Conservation (phyloP, 345 rosid genomes). For the Hirschfeldia incana region DNA sequence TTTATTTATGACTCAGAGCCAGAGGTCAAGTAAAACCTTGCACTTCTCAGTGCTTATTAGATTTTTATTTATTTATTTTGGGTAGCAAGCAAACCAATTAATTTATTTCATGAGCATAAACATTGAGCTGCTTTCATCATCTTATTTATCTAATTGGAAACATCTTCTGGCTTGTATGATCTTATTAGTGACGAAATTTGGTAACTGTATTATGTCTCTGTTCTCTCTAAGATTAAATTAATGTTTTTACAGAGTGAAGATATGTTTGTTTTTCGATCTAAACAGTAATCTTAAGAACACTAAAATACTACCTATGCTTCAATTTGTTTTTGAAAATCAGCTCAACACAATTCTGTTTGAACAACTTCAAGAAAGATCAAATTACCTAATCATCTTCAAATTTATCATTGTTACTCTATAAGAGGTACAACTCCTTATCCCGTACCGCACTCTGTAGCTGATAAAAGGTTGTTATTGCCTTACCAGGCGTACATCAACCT, state of each 20-base stretch:
- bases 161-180: not conserved
- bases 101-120: not conserved
- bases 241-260: not conserved
- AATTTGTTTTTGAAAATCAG: too few relatives aligned
- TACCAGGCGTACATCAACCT: not conserved
- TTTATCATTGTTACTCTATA: not conserved
- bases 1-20: not conserved
- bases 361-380: not conserved
- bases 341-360: not conserved
- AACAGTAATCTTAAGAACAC: not conserved
- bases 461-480: not conserved
- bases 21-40: conserved; percentile 4
- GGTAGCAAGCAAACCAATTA: not conserved
- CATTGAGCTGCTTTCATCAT: conserved; percentile 24
- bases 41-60: conserved; percentile 18
- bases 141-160: conserved; percentile 1
- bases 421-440: not conserved
- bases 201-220: not conserved
- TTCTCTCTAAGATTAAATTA: not conserved
- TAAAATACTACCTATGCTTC: too few relatives aligned
- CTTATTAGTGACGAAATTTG: not conserved
- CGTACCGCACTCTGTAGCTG: not conserved
- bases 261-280: not conserved
- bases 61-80: not conserved
- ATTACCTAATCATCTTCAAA: not conserved